Evolutionary conservation across 306 rosid species (phyloP), one percentile per base, ranked within the genome.

Genomic region (Cercis canadensis): DNA sequence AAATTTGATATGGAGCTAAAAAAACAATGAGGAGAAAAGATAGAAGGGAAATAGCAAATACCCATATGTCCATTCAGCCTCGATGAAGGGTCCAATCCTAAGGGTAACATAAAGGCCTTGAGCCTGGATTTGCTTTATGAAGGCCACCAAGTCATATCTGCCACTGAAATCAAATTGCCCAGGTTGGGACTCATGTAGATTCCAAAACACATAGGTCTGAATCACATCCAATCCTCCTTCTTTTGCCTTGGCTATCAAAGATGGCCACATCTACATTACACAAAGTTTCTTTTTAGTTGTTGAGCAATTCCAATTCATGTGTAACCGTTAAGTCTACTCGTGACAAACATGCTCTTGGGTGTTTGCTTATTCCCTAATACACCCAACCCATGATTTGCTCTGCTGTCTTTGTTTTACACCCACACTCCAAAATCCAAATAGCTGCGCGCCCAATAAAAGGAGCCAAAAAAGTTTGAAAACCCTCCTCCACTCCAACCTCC

Each of bases 181-280:
- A 5, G 79, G 89, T 53, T 73, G 86, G 33, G 90, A 95, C 57
- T 94, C 97, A 54, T 94, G 97, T 11, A 87, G 57, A 79, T 94
- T 89, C 99, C 99, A 91, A 72, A 94, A 94, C 49, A 94, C 97
- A 54, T 94, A 91, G 16, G 99, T 91, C 57, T 94, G 95, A 67
- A 94, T 91, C 13, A 89, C 97, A n/a, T 90, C 95, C 52, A 94
- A 1, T 4, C 96, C 99, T 21, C 99, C 99, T 72, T 83, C 82
- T 75, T 89, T 94, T 52, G 99, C 99, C 74, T 89, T 89, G 60
- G 72, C 89, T 71, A 94, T 86, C 88, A 94, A 69, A 47, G 84
- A 81, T 31, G 91, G 83, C 99, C 99, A 91, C 95, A 91, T 94
- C 97, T 94, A 74, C 83, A 66, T 33, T 58, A 29, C 10, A 37